Evolutionary conservation across 345 rosid species (phyloP).

Genomic region (Lumnitzera racemosa): DNA sequence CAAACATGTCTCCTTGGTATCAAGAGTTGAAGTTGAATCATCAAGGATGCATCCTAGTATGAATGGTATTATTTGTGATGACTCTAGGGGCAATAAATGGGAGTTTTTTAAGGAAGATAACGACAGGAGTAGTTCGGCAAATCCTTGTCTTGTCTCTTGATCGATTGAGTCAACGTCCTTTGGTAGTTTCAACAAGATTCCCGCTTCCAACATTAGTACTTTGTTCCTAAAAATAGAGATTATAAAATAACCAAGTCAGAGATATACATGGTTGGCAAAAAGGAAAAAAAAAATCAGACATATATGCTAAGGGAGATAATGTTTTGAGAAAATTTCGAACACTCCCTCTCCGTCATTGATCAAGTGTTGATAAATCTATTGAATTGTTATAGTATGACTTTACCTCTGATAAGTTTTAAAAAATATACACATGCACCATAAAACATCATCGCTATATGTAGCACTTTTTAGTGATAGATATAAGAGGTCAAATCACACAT

Average conservation of each 20-base stretch:
- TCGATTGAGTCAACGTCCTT: conserved; percentile 30
- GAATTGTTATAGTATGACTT: too few species aligned
- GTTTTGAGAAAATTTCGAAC: too few species aligned
- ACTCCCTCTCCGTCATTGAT: too few species aligned
- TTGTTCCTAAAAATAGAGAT: conserved; percentile 57
- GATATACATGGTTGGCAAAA: too few species aligned
- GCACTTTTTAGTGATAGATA: too few species aligned
- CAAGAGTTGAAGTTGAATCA: conserved; percentile 37
- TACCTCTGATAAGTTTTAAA: too few species aligned
- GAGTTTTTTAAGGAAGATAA: conserved; percentile 51
- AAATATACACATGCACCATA: too few species aligned
- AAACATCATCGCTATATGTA: too few species aligned
- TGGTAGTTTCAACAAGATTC: conserved; percentile 65
- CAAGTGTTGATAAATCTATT: too few species aligned
- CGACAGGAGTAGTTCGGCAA: conserved; percentile 51
- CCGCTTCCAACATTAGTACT: conserved; percentile 70
- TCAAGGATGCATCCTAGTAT: conserved; percentile 25
- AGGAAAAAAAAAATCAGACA: too few species aligned
- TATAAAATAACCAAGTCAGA: not conserved
- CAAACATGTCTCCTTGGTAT: conserved; percentile 53
- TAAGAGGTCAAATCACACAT: too few species aligned
- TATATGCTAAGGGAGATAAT: too few species aligned
- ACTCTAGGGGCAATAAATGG: conserved; percentile 33
- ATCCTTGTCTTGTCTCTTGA: conserved; percentile 43
- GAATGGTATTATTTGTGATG: conserved; percentile 46